phyloP scores from a whole-genome alignment of 2,329 filamentous ascomycete genomes.

The Aureobasidium zeae region DNA sequence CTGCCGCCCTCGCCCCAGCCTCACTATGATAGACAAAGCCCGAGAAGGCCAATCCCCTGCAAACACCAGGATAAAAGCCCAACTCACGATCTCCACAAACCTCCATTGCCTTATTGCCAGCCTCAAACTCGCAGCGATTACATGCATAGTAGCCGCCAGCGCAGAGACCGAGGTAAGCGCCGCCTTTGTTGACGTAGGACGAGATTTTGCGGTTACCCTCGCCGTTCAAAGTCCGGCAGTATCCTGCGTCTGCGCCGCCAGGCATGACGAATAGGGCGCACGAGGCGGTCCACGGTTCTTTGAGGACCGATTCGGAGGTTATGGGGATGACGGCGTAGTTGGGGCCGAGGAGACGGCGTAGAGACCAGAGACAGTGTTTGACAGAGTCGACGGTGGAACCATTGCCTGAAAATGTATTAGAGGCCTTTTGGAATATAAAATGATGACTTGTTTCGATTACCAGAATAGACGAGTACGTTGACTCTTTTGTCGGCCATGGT shows the following conservation, averaged over 20 bases:
- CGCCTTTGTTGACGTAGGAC: constrained; percentile 77
- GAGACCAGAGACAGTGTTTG: constrained; percentile 75
- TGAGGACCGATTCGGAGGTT: constrained; percentile 65
- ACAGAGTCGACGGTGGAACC: constrained; percentile 84
- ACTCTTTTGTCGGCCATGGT: constrained; percentile 60
- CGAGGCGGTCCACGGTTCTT: constrained; percentile 81
- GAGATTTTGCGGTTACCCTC: constrained; percentile 74
- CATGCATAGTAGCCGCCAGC: constrained; percentile 90
- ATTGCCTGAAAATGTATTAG: constrained; percentile 47
- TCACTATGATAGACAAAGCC: constrained; percentile 91
- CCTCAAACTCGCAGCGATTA: constrained; percentile 79
- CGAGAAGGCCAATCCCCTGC: constrained; percentile 74
- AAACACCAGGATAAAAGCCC: constrained; percentile 77
- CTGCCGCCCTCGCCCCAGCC: constrained; percentile 64
- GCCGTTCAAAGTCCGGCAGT: constrained; percentile 80
- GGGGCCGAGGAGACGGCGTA: constrained; percentile 75
- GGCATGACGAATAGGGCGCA: constrained; percentile 88
- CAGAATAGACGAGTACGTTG: constrained; percentile 90
- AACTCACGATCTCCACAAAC: constrained; percentile 80
- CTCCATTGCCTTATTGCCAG: constrained; percentile 69
- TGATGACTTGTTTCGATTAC: constrained; percentile 38
- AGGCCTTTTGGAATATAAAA: not conserved
- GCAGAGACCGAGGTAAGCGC: constrained; percentile 82
- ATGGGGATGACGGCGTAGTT: constrained; percentile 90
- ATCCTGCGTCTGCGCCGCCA: constrained; percentile 87